Evolutionary conservation across 2,329 filamentous ascomycete genomes (phyloP).

Genomic region (Dactylonectria macrodidyma): DNA sequence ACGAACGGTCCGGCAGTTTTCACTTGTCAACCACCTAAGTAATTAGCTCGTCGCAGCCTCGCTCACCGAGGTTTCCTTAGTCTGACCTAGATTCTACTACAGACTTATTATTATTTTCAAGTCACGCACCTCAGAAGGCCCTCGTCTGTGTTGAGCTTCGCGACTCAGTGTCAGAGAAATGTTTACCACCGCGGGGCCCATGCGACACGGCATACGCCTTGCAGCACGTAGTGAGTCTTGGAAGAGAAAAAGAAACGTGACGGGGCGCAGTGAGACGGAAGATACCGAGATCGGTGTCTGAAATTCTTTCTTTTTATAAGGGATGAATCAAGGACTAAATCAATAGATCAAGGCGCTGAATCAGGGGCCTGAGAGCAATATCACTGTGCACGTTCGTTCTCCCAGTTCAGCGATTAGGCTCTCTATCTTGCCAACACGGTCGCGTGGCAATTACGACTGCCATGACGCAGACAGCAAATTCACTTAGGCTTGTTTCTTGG

Average conservation of each 20-base stretch:
- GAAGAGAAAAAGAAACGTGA: background rate
- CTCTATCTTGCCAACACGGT: background rate
- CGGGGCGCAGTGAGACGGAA: background rate
- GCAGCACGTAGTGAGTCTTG: background rate
- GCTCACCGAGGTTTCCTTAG: background rate
- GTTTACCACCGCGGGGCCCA: background rate
- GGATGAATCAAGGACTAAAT: background rate
- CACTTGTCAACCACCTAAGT: background rate
- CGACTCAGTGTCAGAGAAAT: background rate
- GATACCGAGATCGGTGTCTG: background rate
- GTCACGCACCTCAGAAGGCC: background rate
- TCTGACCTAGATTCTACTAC: background rate
- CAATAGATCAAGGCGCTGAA: background rate
- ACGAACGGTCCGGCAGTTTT: background rate
- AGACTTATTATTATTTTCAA: background rate
- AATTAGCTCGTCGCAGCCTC: background rate
- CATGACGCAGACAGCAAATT: background rate
- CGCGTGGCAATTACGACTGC: conserved; percentile 3
- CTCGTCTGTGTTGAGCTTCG: background rate
- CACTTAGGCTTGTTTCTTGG: background rate
- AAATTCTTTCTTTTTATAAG: conserved; percentile 8
- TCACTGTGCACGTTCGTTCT: too few species aligned
- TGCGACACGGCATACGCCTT: background rate
- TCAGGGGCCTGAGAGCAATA: background rate
- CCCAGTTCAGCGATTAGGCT: background rate